phyloP scores from a whole-genome alignment of 805 yeast species.

The Ascoidea tarda region DNA sequence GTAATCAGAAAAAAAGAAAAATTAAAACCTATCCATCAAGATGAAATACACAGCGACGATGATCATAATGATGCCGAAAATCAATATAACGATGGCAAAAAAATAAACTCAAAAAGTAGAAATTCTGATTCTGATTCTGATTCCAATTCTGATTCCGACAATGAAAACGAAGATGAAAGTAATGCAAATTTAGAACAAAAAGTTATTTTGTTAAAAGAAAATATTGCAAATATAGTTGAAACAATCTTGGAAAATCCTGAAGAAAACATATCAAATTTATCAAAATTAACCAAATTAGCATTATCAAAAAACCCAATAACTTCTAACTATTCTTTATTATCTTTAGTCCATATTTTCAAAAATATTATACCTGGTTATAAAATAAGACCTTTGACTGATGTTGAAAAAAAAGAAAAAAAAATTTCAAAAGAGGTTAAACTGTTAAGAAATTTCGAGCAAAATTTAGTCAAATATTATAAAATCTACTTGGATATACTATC shows the following conservation, averaged over 20 bases:
- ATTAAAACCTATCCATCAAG: slow-evolving; percentile 14
- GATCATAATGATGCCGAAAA: slow-evolving; percentile 9
- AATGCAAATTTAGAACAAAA: slow-evolving; percentile 27
- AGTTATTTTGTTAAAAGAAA: slow-evolving; percentile 56
- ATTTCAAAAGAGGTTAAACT: slow-evolving; percentile 73
- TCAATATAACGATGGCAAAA: slow-evolving; percentile 6
- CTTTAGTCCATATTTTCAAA: slow-evolving; percentile 76
- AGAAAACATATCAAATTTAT: slow-evolving; percentile 51
- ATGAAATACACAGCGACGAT: slow-evolving; percentile 11
- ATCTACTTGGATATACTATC: slow-evolving; percentile 46
- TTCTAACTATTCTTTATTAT: slow-evolving; percentile 56
- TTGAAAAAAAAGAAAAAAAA: slow-evolving; percentile 59
- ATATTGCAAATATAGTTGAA: slow-evolving; percentile 31
- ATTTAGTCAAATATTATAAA: slow-evolving; percentile 54
- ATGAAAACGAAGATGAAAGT: slow-evolving; percentile 24
- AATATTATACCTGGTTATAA: slow-evolving; percentile 79
- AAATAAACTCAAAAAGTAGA: slow-evolving; percentile 11
- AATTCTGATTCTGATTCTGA: slow-evolving; percentile 18
- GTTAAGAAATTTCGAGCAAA: slow-evolving; percentile 70
- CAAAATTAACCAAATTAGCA: slow-evolving; percentile 58
- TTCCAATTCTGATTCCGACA: slow-evolving; percentile 18
- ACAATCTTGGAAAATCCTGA: slow-evolving; percentile 79
- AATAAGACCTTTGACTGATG: slow-evolving; percentile 69
- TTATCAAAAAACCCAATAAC: slow-evolving; percentile 52
- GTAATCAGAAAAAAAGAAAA: slow-evolving; percentile 27